Base-by-base conservation (phyloP, 257 asterid genomes). In the Plantago ovata region DNA sequence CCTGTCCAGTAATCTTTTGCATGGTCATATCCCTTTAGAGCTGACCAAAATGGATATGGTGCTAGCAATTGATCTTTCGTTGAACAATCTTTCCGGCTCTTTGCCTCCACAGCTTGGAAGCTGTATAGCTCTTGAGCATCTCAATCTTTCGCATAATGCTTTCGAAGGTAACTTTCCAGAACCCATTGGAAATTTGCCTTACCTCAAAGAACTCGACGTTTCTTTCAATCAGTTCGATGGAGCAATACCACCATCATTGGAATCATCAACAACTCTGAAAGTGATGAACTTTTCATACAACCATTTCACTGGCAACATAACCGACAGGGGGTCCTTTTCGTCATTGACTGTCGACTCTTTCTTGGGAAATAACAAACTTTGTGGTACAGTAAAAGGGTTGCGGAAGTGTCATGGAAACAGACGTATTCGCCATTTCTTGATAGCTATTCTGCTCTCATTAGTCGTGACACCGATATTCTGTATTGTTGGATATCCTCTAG, bases 11-110 rank as follows among this genome's bases (percentile, higher is more conserved):
- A 88, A 85, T 65, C 65, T 56, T 50, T 59, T 88, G 63, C 69
- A 71, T 13, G 95, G 97, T 2, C 72, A 56, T 2, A 78, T 89
- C 11, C 97, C 95, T 0, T 19, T 84, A 15, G 95, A 83, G 80
- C 74, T 89, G 20, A 77, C 87, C 32, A 86, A 89, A 64, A 81
- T 89, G 94, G 84, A 83, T 62, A 86, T 84, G 95, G 89, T 89
- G 3, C 50, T 83, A 46, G 86, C 87, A 14, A 70, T 89, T 59
- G 96, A 89, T 67, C 67, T 89, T 0, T 89, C 96, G 0, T 71
- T 68, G 1, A 89, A 89, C 69, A 73, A 72, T 40, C 79, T 89
- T 11, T 79, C 95, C 0, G 68, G 86, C 15, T 7, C 73, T 0
- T 62, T 85, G 38, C 95, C 94, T 48, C 63, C 91, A 14, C 96